phyloP scores from a whole-genome alignment of 306 rosid genomes.

The Fagus crenata region DNA sequence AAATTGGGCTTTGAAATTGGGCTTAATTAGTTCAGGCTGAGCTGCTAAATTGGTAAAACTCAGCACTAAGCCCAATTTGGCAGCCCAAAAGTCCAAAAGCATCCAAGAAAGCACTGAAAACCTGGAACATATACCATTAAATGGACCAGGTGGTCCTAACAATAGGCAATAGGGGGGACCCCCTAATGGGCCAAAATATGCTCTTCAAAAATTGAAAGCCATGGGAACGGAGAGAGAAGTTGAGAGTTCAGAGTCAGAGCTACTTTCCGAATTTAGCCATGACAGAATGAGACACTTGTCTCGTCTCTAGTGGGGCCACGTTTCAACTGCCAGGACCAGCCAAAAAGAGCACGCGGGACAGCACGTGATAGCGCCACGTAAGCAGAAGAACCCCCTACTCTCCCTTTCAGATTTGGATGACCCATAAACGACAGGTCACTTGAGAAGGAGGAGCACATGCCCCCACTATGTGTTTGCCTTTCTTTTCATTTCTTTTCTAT shows the following conservation, averaged over 20 bases:
- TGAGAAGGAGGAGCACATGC: constrained; percentile 59
- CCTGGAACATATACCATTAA: too few species aligned
- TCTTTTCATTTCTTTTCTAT: neutral
- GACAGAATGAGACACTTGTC: constrained; percentile 52
- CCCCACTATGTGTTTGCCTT: constrained; percentile 44
- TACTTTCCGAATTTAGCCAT: constrained; percentile 8
- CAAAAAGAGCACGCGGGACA: constrained; percentile 26
- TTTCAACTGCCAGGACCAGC: constrained; percentile 14
- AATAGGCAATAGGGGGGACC: too few species aligned
- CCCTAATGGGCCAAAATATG: too few species aligned
- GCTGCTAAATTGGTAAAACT: too few species aligned
- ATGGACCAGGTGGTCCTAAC: too few species aligned
- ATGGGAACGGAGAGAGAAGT: neutral
- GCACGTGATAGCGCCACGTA: constrained; percentile 70
- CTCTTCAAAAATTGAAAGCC: too few species aligned
- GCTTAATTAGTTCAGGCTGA: too few species aligned
- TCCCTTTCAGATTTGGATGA: constrained; percentile 54
- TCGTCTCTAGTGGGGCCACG: constrained; percentile 36
- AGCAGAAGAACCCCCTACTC: constrained; percentile 13
- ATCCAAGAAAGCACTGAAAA: too few species aligned
- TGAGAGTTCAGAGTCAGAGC: neutral
- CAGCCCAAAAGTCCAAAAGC: too few species aligned
- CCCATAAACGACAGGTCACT: constrained; percentile 72
- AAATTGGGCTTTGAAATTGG: too few species aligned
- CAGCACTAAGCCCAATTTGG: too few species aligned